phyloP scores from a whole-genome alignment of 2,329 filamentous ascomycete species.

The Colletotrichum sublineola region DNA sequence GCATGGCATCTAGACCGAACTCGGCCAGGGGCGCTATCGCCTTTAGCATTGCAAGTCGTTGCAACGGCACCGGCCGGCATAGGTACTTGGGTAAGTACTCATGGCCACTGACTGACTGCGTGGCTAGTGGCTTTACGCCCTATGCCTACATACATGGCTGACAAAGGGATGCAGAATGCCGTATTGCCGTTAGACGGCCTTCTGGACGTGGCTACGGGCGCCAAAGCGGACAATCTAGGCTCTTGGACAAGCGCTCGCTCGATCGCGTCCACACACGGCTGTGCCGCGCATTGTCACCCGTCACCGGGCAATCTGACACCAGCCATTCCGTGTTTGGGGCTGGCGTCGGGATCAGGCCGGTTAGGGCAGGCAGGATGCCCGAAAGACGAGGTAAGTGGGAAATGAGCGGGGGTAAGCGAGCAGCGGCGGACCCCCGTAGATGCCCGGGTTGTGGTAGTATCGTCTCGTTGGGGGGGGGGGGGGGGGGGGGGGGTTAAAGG shows the following conservation, averaged over 20 bases:
- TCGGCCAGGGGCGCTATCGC: background rate
- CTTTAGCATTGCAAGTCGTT: background rate
- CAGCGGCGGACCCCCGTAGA: background rate
- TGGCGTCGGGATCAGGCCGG: conserved; percentile 14
- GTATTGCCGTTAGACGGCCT: conserved; percentile 3
- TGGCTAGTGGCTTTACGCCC: too few relatives aligned
- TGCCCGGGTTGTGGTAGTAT: background rate
- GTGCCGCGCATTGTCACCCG: conserved; percentile 32
- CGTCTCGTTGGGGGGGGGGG: too few relatives aligned
- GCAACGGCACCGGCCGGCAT: conserved; percentile 1
- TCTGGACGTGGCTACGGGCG: conserved; percentile 1
- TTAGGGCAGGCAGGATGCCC: background rate
- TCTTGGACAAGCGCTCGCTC: conserved; percentile 21
- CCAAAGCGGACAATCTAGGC: background rate
- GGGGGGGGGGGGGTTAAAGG: too few relatives aligned
- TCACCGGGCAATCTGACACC: conserved; percentile 19
- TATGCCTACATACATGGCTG: background rate
- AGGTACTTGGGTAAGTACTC: too few relatives aligned
- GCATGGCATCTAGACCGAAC: background rate
- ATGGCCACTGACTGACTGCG: background rate
- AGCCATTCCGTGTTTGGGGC: conserved; percentile 28
- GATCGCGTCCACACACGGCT: background rate
- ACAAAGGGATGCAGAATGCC: conserved; percentile 18
- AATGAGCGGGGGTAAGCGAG: background rate
- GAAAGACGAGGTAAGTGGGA: background rate